Evolutionary conservation across 306 rosid genomes (phyloP).

Genomic region (Rosa lucieae): DNA sequence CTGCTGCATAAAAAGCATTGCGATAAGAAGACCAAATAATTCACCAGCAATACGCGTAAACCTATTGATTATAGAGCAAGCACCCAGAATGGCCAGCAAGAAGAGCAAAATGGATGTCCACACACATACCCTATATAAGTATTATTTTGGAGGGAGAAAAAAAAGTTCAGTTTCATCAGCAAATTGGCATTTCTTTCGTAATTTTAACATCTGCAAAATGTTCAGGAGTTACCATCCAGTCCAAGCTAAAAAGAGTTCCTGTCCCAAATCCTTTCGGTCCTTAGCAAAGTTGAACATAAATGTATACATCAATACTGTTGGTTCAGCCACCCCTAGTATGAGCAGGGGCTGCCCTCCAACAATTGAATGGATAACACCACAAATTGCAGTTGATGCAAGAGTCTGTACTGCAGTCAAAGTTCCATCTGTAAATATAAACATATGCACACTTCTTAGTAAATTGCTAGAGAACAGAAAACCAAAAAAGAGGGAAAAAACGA

Average conservation of each 20-base stretch:
- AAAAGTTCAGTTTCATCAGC: conserved; percentile 22
- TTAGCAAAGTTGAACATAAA: conserved; percentile 88
- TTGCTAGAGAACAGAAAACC: conserved; percentile 27
- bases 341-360: conserved; percentile 97
- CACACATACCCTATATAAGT: conserved; percentile 73
- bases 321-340: conserved; percentile 95
- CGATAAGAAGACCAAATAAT: conserved; percentile 88
- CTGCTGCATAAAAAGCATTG: conserved; percentile 98
- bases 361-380: conserved; percentile 83
- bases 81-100: conserved; percentile 82
- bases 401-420: conserved; percentile 93
- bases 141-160: conserved; percentile 13
- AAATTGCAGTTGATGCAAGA: conserved; percentile 90
- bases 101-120: conserved; percentile 92
- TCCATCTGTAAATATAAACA: conserved; percentile 60
- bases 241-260: conserved; percentile 85
- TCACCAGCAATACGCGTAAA: conserved; percentile 96
- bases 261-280: conserved; percentile 84
- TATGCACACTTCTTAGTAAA: conserved; percentile 35
- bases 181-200: conserved; percentile 11
- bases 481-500: conserved; percentile 12
- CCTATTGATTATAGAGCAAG: conserved; percentile 90
- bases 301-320: conserved; percentile 94
- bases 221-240: conserved; percentile 77
- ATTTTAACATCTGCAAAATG: conserved; percentile 3